A percentile compares a stretch with the other conserved stretches of the same genome.
These are phyloP conservation scores for Colletotrichum viniferum DNA, from an alignment of 2,329 filamentous ascomycete genomes.

Conservation along the genomic window DNA sequence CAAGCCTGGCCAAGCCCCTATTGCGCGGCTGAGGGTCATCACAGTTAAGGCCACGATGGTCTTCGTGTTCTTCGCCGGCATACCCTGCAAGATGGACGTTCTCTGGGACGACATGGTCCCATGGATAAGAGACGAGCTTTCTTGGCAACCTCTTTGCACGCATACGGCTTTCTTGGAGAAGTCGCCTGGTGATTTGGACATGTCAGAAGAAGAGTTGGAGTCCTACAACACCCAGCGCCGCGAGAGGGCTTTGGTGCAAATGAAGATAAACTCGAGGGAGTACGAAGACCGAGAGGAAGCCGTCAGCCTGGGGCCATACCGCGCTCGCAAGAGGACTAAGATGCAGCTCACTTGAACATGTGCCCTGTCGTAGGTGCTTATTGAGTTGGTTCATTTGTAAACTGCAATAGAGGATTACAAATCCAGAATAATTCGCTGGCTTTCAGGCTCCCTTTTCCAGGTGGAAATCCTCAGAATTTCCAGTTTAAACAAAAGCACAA, in stretches of 20 bases:
- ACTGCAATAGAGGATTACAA: neutral
- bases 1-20: no score
- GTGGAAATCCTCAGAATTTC: neutral
- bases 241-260: neutral
- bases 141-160: neutral
- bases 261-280: no score
- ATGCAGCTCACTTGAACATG: neutral
- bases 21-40: no score
- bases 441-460: neutral
- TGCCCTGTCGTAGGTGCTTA: neutral
- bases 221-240: neutral
- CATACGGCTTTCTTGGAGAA: neutral
- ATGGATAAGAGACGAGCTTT: neutral
- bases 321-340: no score
- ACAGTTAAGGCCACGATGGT: no score
- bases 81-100: neutral
- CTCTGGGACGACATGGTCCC: neutral
- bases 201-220: neutral
- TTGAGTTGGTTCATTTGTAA: neutral
- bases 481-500: neutral
- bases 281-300: neutral
- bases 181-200: neutral
- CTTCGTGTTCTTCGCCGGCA: no score
- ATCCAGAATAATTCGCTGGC: neutral
- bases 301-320: neutral